Percentiles rank a stretch among this genome's conserved stretches.
Conservation (phyloP, 169 alveolate species). For the Condylostoma magnum region DNA sequence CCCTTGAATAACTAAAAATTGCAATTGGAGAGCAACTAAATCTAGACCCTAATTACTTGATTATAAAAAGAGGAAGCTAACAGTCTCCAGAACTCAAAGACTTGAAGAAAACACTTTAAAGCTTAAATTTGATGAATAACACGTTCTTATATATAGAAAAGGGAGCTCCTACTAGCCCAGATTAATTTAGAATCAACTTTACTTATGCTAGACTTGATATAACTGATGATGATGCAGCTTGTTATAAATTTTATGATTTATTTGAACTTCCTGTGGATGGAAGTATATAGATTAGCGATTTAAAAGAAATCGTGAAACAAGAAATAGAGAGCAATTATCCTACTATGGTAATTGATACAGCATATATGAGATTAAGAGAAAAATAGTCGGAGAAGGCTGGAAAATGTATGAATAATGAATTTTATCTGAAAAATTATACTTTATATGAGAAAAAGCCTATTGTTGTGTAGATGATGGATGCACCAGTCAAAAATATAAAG, state of each 20-base stretch:
- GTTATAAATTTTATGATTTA: not conserved
- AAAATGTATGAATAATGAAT: not conserved
- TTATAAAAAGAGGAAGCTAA: conserved; percentile 23
- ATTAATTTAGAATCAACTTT: not conserved
- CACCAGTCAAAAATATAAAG: not conserved
- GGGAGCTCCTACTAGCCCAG: conserved; percentile 2
- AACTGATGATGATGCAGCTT: not conserved
- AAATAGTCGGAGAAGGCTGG: not conserved
- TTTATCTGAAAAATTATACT: not conserved
- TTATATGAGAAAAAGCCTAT: conserved; percentile 4
- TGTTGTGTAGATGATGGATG: not conserved
- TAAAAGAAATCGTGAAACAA: not conserved
- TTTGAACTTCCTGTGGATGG: conserved; percentile 6
- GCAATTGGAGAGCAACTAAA: not conserved
- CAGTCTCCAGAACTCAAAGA: conserved; percentile 8
- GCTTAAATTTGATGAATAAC: not conserved
- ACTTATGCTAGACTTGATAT: not conserved
- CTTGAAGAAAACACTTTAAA: not conserved
- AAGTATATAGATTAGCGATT: not conserved
- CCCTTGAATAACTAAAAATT: not conserved
- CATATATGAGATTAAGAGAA: not conserved
- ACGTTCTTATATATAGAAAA: conserved; percentile 1
- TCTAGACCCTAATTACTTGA: not conserved
- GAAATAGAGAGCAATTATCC: not conserved
- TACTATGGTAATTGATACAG: not conserved